These are phyloP conservation scores for Scalesia atractyloides DNA, from an alignment of 129 eudicot species.

Conservation along the genomic window DNA sequence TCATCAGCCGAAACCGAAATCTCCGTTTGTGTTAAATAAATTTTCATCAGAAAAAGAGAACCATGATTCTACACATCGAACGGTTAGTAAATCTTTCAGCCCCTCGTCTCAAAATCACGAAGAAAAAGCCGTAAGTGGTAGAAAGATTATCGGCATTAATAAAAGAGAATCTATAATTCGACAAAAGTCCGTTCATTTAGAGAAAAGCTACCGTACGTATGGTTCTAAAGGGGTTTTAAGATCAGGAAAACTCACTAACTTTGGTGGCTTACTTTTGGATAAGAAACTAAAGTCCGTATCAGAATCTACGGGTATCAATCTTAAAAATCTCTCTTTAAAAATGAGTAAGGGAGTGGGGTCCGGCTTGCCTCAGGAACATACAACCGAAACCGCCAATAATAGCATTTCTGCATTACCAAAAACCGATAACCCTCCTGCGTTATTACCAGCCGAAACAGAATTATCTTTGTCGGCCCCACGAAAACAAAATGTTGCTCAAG, in stretches of 20 bases:
- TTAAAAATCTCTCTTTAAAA: constrained; percentile 57
- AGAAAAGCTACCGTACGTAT: constrained; percentile 74
- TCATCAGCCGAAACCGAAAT: constrained; percentile 47
- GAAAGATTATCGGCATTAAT: constrained; percentile 73
- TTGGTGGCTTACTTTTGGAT: constrained; percentile 82
- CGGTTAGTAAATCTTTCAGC: constrained; percentile 52
- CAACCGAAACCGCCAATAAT: constrained; percentile 34
- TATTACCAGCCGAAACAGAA: constrained; percentile 74
- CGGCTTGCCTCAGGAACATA: constrained; percentile 48
- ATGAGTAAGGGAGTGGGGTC: constrained; percentile 51
- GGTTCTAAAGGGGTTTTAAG: constrained; percentile 84
- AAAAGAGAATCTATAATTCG: constrained; percentile 82
- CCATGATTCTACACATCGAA: constrained; percentile 35
- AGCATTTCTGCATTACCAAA: constrained; percentile 40
- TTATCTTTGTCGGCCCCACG: constrained; percentile 74
- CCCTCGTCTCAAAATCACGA: constrained; percentile 55
- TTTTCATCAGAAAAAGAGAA: constrained; percentile 50
- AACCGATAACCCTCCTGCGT: constrained; percentile 37
- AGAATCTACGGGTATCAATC: constrained; percentile 69
- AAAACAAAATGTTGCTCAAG: constrained; percentile 39
- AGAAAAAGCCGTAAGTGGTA: constrained; percentile 62
- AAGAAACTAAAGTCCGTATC: constrained; percentile 73
- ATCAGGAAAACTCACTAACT: constrained; percentile 63
- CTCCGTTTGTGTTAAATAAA: constrained; percentile 48
- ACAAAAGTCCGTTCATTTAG: constrained; percentile 85